Conservation (phyloP, 176 grass and related monocot species). For the Guadua angustifolia region DNA sequence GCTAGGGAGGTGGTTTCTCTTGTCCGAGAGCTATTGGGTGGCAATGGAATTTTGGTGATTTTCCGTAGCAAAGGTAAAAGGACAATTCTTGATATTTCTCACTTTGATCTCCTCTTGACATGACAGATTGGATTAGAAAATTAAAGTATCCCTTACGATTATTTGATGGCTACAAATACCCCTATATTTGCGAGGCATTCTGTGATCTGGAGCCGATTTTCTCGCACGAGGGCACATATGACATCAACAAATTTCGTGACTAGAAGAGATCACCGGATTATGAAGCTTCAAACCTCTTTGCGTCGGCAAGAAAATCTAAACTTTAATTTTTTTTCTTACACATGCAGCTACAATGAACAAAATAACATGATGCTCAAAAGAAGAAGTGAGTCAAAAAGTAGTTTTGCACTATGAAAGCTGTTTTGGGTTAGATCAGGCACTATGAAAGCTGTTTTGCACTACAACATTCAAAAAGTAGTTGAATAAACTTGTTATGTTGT, state of each 20-base stretch:
- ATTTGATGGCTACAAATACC: neutral
- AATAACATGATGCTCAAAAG: no score
- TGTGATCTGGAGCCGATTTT: constrained; percentile 87
- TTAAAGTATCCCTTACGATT: neutral
- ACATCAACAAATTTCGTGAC: constrained; percentile 79
- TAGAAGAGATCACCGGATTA: constrained; percentile 79
- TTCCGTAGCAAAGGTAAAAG: constrained; percentile 86
- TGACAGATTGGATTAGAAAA: neutral
- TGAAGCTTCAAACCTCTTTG: constrained; percentile 74
- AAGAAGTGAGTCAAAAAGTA: no score
- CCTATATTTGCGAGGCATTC: constrained; percentile 57
- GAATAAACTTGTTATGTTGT: no score
- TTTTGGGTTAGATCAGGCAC: no score
- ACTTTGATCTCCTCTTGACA: neutral
- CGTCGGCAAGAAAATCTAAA: constrained; percentile 45
- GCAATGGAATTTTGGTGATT: constrained; percentile 96
- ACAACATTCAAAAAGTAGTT: no score
- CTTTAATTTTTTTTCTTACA: constrained; percentile 40
- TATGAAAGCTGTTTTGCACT: no score
- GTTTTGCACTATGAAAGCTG: no score
- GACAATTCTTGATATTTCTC: neutral
- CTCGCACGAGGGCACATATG: constrained; percentile 80
- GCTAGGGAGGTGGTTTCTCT: constrained; percentile 87
- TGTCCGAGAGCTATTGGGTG: constrained; percentile 83
- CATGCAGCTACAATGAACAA: neutral